Conservation (phyloP, 2,329 filamentous ascomycete genomes). For the Penicillium rolfsii region DNA sequence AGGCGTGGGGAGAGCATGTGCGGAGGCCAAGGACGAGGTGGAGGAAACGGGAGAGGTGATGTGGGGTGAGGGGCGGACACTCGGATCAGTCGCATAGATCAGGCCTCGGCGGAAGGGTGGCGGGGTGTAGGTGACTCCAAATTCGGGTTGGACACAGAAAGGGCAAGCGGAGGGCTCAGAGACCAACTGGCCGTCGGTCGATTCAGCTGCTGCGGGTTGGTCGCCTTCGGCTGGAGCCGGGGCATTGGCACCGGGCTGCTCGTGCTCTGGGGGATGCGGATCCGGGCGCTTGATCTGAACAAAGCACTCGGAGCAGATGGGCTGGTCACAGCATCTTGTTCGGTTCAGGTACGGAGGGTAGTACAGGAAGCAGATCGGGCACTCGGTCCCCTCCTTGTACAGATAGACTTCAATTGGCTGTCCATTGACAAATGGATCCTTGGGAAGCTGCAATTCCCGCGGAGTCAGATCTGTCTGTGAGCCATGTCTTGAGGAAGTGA, state of each 20-base stretch:
- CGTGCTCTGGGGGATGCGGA: slow-evolving; percentile 83
- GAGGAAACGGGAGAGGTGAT: slow-evolving; percentile 79
- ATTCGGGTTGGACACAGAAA: slow-evolving; percentile 92
- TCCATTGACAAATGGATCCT: slow-evolving; percentile 90
- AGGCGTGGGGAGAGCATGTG: slow-evolving; percentile 41
- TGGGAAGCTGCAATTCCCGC: slow-evolving; percentile 76
- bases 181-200: slow-evolving; percentile 67
- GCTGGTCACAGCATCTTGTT: slow-evolving; percentile 92
- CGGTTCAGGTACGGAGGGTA: slow-evolving; percentile 94
- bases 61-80: slow-evolving; percentile 56
- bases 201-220: slow-evolving; percentile 36
- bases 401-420: slow-evolving; percentile 89
- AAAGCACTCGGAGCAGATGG: slow-evolving; percentile 98
- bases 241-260: slow-evolving; percentile 50
- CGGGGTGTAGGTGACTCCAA: slow-evolving; percentile 91
- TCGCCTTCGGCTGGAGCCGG: slow-evolving; percentile 37
- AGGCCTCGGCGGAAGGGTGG: slow-evolving; percentile 87
- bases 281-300: slow-evolving; percentile 97
- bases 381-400: slow-evolving; percentile 89
- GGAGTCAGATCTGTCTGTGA: slow-evolving; percentile 73
- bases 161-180: slow-evolving; percentile 92
- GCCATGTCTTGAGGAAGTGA: slow-evolving; percentile 74
- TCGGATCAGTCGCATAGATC: slow-evolving; percentile 63
- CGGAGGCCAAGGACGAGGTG: slow-evolving; percentile 74
- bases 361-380: slow-evolving; percentile 94